A percentile compares a stretch with the other conserved stretches of the same genome.
Conservation (phyloP, 2,329 filamentous ascomycete species). For the Diaporthe humulicola region DNA sequence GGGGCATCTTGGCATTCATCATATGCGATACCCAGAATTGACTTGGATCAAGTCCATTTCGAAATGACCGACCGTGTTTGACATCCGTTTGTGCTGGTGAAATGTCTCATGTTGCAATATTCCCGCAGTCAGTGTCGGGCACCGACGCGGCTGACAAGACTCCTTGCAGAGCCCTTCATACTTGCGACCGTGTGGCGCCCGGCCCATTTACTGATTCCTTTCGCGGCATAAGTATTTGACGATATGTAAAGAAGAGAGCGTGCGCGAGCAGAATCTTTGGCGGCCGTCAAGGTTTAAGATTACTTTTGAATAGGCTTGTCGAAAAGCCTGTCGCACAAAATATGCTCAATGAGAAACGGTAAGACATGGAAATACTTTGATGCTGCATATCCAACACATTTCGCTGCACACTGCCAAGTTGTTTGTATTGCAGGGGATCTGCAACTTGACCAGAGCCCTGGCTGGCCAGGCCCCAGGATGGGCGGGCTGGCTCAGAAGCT, state of each 20-base stretch:
- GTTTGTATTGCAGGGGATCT: not conserved
- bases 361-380: not conserved
- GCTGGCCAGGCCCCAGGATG: conserved; percentile 14
- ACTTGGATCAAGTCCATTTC: conserved; percentile 9
- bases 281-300: not conserved
- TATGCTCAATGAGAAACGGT: not conserved
- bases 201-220: not conserved
- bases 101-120: not conserved
- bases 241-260: not conserved
- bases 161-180: not conserved
- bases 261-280: not conserved
- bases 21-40: conserved; percentile 35
- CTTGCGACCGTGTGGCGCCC: not conserved
- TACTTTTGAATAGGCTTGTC: not conserved
- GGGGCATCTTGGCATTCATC: conserved; percentile 18
- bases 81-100: not conserved
- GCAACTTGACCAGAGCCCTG: conserved; percentile 16
- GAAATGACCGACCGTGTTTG: not conserved
- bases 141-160: not conserved
- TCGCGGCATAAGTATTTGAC: not conserved
- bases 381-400: not conserved
- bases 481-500: not conserved
- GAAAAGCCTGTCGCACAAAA: not conserved
- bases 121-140: not conserved
- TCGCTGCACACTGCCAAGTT: not conserved